Evolutionary conservation across 352 stramenopile genomes (phyloP).

Genomic region (Globisporangium nunn): DNA sequence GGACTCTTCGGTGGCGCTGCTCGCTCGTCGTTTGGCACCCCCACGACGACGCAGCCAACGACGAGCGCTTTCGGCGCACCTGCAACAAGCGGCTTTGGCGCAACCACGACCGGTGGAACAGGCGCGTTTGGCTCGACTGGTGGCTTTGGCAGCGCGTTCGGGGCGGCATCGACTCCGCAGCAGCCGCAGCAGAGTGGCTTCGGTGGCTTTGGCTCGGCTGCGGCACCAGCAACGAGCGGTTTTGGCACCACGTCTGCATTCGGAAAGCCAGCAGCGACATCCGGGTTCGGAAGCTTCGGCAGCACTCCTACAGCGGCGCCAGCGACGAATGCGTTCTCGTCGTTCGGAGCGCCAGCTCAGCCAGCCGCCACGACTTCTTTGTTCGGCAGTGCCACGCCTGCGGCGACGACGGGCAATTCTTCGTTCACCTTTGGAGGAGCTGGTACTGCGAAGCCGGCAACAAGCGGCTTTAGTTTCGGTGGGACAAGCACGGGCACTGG

Average conservation of each 20-base stretch:
- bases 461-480: conserved; percentile 39
- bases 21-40: conserved; percentile 30
- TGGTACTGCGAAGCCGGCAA: conserved; percentile 20
- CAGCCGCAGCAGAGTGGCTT: conserved; percentile 34
- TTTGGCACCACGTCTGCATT: conserved; percentile 42
- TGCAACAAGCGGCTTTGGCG: conserved; percentile 30
- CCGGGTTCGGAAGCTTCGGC: conserved; percentile 33
- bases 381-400: conserved; percentile 31
- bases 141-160: conserved; percentile 56
- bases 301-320: conserved; percentile 22
- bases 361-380: conserved; percentile 25
- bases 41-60: conserved; percentile 15
- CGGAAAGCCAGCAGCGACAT: conserved; percentile 30
- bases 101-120: conserved; percentile 16
- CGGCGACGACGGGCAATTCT: conserved; percentile 17
- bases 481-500: conserved; percentile 16
- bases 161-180: conserved; percentile 25
- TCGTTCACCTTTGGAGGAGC: conserved; percentile 33
- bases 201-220: conserved; percentile 40
- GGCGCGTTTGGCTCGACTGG: conserved; percentile 30
- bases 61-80: conserved; percentile 38
- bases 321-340: conserved; percentile 27
- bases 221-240: conserved; percentile 23
- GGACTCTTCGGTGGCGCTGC: conserved; percentile 31
- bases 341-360: conserved; percentile 28